Conservation (phyloP, 345 rosid species). For the Alliaria petiolata region DNA sequence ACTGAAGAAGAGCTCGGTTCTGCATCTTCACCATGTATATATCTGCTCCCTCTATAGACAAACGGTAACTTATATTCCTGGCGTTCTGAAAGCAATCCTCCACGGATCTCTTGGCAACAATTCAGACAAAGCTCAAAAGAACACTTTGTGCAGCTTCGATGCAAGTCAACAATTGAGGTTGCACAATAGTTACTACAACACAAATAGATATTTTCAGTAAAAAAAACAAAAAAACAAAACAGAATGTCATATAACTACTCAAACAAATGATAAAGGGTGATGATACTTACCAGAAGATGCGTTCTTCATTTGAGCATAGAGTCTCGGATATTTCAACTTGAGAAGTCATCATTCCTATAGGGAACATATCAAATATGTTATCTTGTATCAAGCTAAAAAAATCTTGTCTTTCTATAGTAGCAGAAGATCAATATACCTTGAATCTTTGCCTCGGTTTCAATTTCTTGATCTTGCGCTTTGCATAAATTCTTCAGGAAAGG, state of each 20-base stretch:
- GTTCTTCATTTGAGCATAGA: slow-evolving; percentile 58
- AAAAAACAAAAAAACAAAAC: not conserved
- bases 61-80: slow-evolving; percentile 41
- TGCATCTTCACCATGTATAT: slow-evolving; percentile 78
- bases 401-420: not conserved
- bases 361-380: slow-evolving; percentile 1
- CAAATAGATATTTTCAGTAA: not conserved
- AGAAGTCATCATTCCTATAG: slow-evolving; percentile 28
- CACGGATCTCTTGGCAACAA: slow-evolving; percentile 82
- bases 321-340: slow-evolving; percentile 44
- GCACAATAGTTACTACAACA: slow-evolving; percentile 78
- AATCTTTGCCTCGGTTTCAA: slow-evolving; percentile 52
- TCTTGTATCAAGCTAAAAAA: not conserved
- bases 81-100: slow-evolving; percentile 40
- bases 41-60: slow-evolving; percentile 50
- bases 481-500: slow-evolving; percentile 58
- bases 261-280: not conserved
- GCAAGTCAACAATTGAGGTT: slow-evolving; percentile 86
- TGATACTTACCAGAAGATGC: slow-evolving; percentile 68
- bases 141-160: slow-evolving; percentile 79
- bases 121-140: slow-evolving; percentile 74
- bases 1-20: slow-evolving; percentile 15
- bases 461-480: slow-evolving; percentile 56
- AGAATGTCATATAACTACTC: not conserved
- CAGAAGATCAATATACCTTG: slow-evolving; percentile 41